Conservation (phyloP, 2,329 filamentous ascomycete species). For the Pseudogymnoascus destructans region DNA sequence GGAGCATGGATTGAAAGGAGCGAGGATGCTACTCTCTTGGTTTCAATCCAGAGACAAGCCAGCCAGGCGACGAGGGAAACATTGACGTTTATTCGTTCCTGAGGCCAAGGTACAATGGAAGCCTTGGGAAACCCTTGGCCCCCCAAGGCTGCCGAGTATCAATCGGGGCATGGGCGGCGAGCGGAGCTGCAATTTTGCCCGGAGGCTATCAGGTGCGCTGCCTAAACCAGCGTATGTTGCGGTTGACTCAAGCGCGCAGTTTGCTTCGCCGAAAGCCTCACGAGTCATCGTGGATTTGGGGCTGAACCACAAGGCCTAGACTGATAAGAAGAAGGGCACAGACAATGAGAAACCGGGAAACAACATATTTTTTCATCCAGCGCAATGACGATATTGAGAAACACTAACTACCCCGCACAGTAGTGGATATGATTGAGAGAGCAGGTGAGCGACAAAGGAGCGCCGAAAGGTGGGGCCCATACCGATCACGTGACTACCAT, state of each 20-base stretch:
- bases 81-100: constrained; percentile 8
- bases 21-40: constrained; percentile 5
- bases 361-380: neutral
- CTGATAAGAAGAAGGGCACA: constrained; percentile 5
- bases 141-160: constrained; percentile 5
- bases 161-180: constrained; percentile 6
- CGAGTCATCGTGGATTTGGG: constrained; percentile 1
- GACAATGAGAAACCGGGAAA: neutral
- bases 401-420: neutral
- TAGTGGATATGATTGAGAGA: neutral
- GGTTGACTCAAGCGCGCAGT: constrained; percentile 7
- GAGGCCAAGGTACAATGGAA: constrained; percentile 5
- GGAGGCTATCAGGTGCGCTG: constrained; percentile 3
- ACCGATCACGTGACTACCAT: neutral
- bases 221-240: constrained; percentile 2
- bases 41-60: constrained; percentile 5
- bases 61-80: constrained; percentile 4
- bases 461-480: neutral
- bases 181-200: neutral
- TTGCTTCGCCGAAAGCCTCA: constrained; percentile 3
- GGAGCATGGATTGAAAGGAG: neutral
- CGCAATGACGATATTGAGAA: neutral
- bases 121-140: constrained; percentile 1
- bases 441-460: neutral
- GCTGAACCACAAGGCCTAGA: neutral